Evolutionary conservation across 73 alveolate genomes (phyloP).

Genomic region (Paramecium octaurelia): DNA sequence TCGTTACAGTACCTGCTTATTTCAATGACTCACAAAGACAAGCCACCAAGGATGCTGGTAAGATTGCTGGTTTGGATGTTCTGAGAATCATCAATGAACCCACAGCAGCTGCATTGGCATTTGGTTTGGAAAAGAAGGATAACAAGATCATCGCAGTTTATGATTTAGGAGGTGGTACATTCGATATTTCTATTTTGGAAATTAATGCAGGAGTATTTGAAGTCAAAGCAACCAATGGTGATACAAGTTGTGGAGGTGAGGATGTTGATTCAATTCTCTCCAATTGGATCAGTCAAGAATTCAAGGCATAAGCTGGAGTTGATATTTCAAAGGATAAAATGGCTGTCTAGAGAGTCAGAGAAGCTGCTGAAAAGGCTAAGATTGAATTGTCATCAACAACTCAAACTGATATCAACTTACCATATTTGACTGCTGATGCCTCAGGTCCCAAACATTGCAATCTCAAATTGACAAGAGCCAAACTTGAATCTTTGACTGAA

Average conservation of each 20-base stretch:
- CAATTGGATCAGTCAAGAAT: constrained; percentile 76
- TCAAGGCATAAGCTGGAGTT: constrained; percentile 81
- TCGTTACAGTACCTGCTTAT: constrained; percentile 96
- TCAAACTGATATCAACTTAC: constrained; percentile 88
- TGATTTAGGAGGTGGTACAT: constrained; percentile 99
- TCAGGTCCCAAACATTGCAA: constrained; percentile 94
- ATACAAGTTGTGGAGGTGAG: constrained; percentile 98
- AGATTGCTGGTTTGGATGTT: constrained; percentile 92
- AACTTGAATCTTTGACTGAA: constrained; percentile 74
- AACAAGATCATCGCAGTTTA: constrained; percentile 92
- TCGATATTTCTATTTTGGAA: constrained; percentile 95
- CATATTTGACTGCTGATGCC: constrained; percentile 88
- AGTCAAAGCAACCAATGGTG: constrained; percentile 97
- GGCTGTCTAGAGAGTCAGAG: constrained; percentile 91
- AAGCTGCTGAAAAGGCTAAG: constrained; percentile 96
- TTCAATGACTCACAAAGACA: constrained; percentile 88
- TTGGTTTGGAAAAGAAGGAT: constrained; percentile 94
- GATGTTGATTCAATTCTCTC: constrained; percentile 87
- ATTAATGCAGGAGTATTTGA: constrained; percentile 96
- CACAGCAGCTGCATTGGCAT: constrained; percentile 99
- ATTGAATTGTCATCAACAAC: constrained; percentile 86
- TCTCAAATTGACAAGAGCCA: constrained; percentile 85
- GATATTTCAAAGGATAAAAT: constrained; percentile 86
- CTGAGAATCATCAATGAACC: constrained; percentile 99
- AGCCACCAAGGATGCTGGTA: constrained; percentile 95